Conservation (phyloP, 306 rosid species). For the Prosopis cineraria region DNA sequence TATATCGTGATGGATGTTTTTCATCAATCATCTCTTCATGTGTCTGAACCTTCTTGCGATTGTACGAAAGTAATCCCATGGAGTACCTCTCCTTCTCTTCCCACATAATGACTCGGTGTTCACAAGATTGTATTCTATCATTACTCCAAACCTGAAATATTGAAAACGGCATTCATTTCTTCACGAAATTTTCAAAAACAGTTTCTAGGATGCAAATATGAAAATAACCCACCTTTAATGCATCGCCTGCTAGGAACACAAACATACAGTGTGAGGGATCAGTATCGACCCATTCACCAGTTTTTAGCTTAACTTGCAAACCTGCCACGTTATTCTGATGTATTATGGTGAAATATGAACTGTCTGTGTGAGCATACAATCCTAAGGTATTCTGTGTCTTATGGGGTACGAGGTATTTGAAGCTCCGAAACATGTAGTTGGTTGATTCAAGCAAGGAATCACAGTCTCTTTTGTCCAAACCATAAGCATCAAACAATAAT, state of each 20-base stretch:
- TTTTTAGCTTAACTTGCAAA: slow-evolving; percentile 36
- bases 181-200: not conserved
- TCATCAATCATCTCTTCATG: slow-evolving; percentile 42
- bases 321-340: slow-evolving; percentile 41
- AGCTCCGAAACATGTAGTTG: slow-evolving; percentile 21
- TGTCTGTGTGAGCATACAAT: slow-evolving; percentile 35
- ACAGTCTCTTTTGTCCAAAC: slow-evolving; percentile 31
- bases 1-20: slow-evolving; percentile 32
- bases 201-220: not conserved
- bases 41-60: not conserved
- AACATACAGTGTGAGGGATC: slow-evolving; percentile 40
- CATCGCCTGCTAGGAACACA: slow-evolving; percentile 38
- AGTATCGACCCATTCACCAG: slow-evolving; percentile 35
- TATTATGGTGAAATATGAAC: slow-evolving; percentile 36
- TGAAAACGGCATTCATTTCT: not conserved
- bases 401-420: slow-evolving; percentile 30
- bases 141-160: slow-evolving; percentile 37
- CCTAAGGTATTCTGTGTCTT: slow-evolving; percentile 31
- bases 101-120: slow-evolving; percentile 30
- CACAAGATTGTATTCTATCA: slow-evolving; percentile 35
- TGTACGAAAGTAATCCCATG: slow-evolving; percentile 39
- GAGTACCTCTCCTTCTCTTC: slow-evolving; percentile 36
- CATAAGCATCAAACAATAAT: slow-evolving; percentile 42
- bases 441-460: slow-evolving; percentile 37
- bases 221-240: slow-evolving; percentile 35